Percentiles rank a stretch among this genome's conserved stretches.
These are phyloP conservation scores for Annulohypoxylon maeteangense DNA, from an alignment of 495 filamentous ascomycete genomes.

Conservation along the genomic window DNA sequence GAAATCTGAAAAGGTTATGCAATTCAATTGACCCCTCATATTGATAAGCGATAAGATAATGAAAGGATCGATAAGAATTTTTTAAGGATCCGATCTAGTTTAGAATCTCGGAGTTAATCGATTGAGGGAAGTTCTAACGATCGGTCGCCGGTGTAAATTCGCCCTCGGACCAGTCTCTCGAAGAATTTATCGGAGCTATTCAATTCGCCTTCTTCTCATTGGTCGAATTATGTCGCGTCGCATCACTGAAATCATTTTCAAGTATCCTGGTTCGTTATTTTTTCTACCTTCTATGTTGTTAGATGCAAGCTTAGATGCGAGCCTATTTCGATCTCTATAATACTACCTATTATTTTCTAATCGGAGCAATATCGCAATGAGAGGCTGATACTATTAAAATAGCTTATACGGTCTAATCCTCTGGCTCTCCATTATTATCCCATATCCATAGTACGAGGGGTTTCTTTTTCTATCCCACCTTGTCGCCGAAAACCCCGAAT, in stretches of 20 bases:
- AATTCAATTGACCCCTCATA: neutral
- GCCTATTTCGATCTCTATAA: neutral
- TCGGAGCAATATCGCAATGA: conserved; percentile 28
- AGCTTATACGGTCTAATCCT: neutral
- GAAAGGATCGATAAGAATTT: neutral
- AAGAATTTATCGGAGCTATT: conserved; percentile 42
- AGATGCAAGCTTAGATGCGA: conserved; percentile 40
- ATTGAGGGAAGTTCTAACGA: conserved; percentile 2
- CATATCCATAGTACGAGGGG: neutral
- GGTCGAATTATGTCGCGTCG: conserved; percentile 32
- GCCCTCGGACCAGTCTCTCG: conserved; percentile 15
- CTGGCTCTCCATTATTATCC: neutral
- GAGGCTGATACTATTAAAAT: conserved; percentile 11
- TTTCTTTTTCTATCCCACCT: conserved; percentile 7
- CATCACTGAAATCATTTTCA: conserved; percentile 16
- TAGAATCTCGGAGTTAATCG: conserved; percentile 29
- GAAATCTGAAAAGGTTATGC: neutral
- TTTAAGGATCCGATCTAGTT: neutral
- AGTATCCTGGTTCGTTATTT: conserved; percentile 29
- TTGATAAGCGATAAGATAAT: conserved; percentile 32
- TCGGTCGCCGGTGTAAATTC: conserved; percentile 30
- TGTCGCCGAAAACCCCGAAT: conserved; percentile 31
- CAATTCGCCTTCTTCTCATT: conserved; percentile 35
- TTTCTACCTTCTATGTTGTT: conserved; percentile 29
- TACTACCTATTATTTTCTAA: conserved; percentile 15